These are phyloP conservation scores for Tolypocladium nubicola DNA, from an alignment of 2,329 filamentous ascomycete genomes.

Conservation along the genomic window DNA sequence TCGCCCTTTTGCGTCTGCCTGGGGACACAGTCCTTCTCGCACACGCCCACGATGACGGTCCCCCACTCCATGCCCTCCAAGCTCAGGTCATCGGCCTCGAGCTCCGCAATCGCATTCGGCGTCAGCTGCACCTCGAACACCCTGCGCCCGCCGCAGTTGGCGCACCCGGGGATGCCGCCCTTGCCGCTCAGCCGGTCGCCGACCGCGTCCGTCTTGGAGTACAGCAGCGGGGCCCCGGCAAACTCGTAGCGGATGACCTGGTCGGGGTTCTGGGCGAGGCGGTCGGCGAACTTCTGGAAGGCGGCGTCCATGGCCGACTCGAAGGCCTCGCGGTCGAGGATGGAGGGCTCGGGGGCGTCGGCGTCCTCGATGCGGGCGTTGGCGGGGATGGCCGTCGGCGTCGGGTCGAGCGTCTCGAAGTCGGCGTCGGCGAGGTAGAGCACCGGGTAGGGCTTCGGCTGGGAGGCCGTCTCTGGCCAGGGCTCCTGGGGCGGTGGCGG, in stretches of 20 bases:
- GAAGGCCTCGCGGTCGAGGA: slow-evolving; percentile 59
- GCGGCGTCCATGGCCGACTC: slow-evolving; percentile 65
- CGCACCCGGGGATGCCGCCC: slow-evolving; percentile 60
- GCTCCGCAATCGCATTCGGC: slow-evolving; percentile 78
- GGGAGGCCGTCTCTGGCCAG: slow-evolving; percentile 60
- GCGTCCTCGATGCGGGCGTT: slow-evolving; percentile 33
- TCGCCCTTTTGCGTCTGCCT: slow-evolving; percentile 46
- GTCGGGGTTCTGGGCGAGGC: slow-evolving; percentile 69
- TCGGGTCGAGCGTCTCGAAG: slow-evolving; percentile 72
- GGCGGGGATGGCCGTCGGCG: slow-evolving; percentile 36
- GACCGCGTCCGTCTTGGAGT: slow-evolving; percentile 65
- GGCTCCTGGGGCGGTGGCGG: slow-evolving; percentile 43
- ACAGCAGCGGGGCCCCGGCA: slow-evolving; percentile 62
- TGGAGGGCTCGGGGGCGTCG: slow-evolving; percentile 26
- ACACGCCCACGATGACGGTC: slow-evolving; percentile 80
- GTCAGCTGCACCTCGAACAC: slow-evolving; percentile 89
- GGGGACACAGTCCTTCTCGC: slow-evolving; percentile 65
- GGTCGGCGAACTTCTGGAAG: slow-evolving; percentile 73
- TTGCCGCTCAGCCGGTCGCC: slow-evolving; percentile 47
- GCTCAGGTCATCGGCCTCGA: slow-evolving; percentile 66
- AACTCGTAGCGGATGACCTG: slow-evolving; percentile 78
- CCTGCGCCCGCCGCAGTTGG: slow-evolving; percentile 61
- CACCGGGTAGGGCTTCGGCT: slow-evolving; percentile 61
- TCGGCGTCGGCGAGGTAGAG: slow-evolving; percentile 81
- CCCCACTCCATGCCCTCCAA: slow-evolving; percentile 97